Base-by-base conservation (phyloP, 257 asterid genomes). In the Solanum phureja region DNA sequence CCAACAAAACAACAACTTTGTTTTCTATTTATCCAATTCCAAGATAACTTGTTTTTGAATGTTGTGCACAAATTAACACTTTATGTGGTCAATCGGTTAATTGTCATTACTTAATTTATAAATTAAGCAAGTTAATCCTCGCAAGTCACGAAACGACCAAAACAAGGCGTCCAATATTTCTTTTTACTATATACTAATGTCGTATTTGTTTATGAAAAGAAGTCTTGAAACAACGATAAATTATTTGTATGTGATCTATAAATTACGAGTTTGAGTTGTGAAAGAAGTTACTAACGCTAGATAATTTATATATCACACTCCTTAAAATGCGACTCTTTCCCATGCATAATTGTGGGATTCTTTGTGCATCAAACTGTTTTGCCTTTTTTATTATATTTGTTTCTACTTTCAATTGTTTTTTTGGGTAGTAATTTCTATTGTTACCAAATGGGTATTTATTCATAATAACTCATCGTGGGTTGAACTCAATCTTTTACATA, bases 141-240 rank as follows among this genome's bases (percentile, higher is more conserved):
- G 8, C 84, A 76, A 76, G 60, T 76, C 35, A 76, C 84, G 60
- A 23, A 72, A 42, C 23, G 35, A 40, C 60, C 84, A 40, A 6
- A 40, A 40, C 83, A 24, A 76, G 23, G 23, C 2, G 13, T 40
- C 18, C 1, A 74, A 74, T 74, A 74, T 9, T 21, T 68, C 11
- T 73, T 31, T 69, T 31, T 13, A 5, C 52, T 42, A 13, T 38
- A 38, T 38, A 40, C 12, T 44, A 31, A 7, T 29, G 11, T 68
- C 4, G 0, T 27, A 64, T 5, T 66, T 62, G 31, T n/a, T 23
- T 62, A 62, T 10, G 14, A 23, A 23, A n/a, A 1, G 0, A 11
- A n/a, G 0, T 24, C 7, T 24, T 24, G 3, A n/a, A 24, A 64
- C 0, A 64, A 5, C 0, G 2, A 64, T 0, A 12, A 12, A 12